Evolutionary conservation across 805 yeast genomes (phyloP), one percentile per base, ranked within the genome.

Genomic region (Myxozyma neotropica): DNA sequence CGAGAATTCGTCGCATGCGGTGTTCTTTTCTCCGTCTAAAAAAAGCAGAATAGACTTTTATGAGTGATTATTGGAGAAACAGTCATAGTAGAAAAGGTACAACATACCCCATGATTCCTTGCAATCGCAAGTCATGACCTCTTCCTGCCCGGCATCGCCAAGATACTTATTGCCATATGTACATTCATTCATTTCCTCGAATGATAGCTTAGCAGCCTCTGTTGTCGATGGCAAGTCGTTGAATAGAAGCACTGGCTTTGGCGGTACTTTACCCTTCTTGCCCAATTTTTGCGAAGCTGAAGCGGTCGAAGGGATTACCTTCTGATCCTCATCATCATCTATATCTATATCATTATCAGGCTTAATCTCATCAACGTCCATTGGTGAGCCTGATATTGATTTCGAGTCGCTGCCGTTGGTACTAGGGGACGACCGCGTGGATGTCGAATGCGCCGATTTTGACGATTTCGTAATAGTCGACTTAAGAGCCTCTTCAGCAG

Each of bases 81-180:
- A n/a, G n/a, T n/a, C n/a, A n/a, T n/a, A n/a, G 36, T 40, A 45
- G 36, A 13, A 21, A 33, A 13, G 10, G 5, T 12, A 13, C 19
- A 44, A 23, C 67, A 12, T 51, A 59, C 64, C 61, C 59, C 67
- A 53, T 73, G 78, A 19, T 78, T 79, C 71, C 80, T 88, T 44
- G 77, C 99, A 93, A 70, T 91, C 97, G 78, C 99, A 93, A 15
- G 92, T 83, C 94, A 93, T 91, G 64, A 81, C 80, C 66, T 89
- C 96, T 63, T 85, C 85, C 69, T 87, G 89, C 43, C 87, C 89
- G 1, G 91, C 80, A 38, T 80, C 76, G 10, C 96, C 96, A 12
- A 89, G 74, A 45, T 72, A 67, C 69, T 84, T 86, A 54, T 77
- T 77, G 21, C 82, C 77, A 72, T 91, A 93, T 5, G 81, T 77